These are phyloP conservation scores for Gossypium sturtianum DNA, from an alignment of 345 rosid species.

Conservation along the genomic window DNA sequence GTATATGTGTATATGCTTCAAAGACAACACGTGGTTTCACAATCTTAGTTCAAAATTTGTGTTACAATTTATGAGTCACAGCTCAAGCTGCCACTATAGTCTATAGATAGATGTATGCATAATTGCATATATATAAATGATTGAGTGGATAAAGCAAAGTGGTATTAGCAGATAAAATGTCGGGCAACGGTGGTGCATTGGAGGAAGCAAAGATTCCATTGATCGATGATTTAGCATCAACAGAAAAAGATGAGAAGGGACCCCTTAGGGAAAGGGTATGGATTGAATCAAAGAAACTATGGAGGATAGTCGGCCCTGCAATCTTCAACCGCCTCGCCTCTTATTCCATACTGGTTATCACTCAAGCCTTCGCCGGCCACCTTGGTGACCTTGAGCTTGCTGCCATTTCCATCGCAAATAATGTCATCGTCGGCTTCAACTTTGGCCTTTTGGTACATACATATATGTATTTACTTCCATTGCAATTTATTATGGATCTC, in stretches of 20 bases:
- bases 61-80: neutral
- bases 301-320: slow-evolving; percentile 83
- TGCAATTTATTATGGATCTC: no score
- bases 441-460: slow-evolving; percentile 78
- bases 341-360: slow-evolving; percentile 69
- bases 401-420: slow-evolving; percentile 73
- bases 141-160: neutral
- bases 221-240: slow-evolving; percentile 14
- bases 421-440: slow-evolving; percentile 64
- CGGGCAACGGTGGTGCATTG: slow-evolving; percentile 4
- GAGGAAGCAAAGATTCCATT: slow-evolving; percentile 32
- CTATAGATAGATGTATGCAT: no score
- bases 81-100: neutral
- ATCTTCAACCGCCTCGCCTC: slow-evolving; percentile 68
- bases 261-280: slow-evolving; percentile 33
- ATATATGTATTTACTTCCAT: neutral
- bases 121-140: neutral
- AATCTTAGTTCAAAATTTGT: neutral
- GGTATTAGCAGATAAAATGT: neutral
- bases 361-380: slow-evolving; percentile 94
- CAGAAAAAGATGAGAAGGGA: slow-evolving; percentile 1
- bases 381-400: slow-evolving; percentile 87
- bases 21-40: neutral
- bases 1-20: neutral
- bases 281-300: slow-evolving; percentile 76